Evolutionary conservation across 768 basidiomycete genomes (phyloP), one percentile per base, ranked within the genome.

Genomic region (Calocybe cyanea): DNA sequence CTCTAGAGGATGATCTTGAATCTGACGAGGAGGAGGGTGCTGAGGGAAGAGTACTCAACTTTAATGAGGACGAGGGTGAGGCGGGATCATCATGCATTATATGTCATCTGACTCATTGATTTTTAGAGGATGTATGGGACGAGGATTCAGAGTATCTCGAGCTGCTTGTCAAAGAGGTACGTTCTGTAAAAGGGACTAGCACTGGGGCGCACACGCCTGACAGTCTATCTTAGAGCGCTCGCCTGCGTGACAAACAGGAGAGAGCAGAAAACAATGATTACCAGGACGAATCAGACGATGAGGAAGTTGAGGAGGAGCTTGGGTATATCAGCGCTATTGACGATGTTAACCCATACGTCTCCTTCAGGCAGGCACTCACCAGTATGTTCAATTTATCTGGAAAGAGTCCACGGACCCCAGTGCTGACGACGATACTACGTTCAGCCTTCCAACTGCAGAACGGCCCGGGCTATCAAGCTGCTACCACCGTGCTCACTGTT

Each of bases 81-180:
- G 54, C 30, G 4, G 41, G 36, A 37, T 43, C 21, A 23, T 41
- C 13, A 10, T n/a, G 46, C 15, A 10, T 5, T 20, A 42, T 0
- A 41, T 38, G 25, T 36, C 25, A 45, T 43, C 25, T 24, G 17
- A 46, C 38, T 51, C 40, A 48, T 50, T 54, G 48, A 31, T 50
- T 48, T 39, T 44, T 49, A 83, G 90, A 88, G 59, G 92, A 94
- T 62, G 88, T 92, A 13, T 92, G 86, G 83, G 91, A 93, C 57
- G 85, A 88, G 48, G 88, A 92, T 55, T 90, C 89, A 7, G 87
- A 85, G 6, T 94, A 92, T 60, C 72, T 92, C 35, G 90, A 93
- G 62, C 69, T 91, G 75, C 76, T 94, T 25, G 91, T 89, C 6
- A 80, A 80, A 54, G 86, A 92, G 76, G 88, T 87, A 60, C 36